A percentile compares a stretch with the other conserved stretches of the same genome.
Evolutionary conservation across 371 early-diverging fungal genomes (phyloP).

Genomic region (Apophysomyces elegans): DNA sequence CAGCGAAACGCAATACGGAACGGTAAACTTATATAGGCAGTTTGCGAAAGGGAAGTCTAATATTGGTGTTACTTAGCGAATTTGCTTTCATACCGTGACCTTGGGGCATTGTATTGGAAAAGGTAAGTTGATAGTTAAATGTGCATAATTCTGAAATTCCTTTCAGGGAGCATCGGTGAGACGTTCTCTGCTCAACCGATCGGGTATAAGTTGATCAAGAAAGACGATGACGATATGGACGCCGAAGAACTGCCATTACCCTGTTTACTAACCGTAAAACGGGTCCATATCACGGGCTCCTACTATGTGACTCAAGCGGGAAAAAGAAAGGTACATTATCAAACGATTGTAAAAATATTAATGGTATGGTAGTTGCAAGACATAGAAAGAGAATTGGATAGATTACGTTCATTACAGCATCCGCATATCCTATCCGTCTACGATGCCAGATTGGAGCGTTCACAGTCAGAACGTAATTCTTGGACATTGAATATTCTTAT

Average conservation of each 20-base stretch:
- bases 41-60: neutral
- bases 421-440: constrained; percentile 58
- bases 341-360: neutral
- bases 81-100: constrained; percentile 47
- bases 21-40: constrained; percentile 11
- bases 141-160: neutral
- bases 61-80: constrained; percentile 18
- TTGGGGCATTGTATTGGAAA: constrained; percentile 46
- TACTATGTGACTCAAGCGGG: constrained; percentile 58
- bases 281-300: constrained; percentile 39
- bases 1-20: constrained; percentile 31
- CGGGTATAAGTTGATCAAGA: constrained; percentile 31
- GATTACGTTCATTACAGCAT: constrained; percentile 57
- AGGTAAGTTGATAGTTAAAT: constrained; percentile 9
- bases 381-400: constrained; percentile 64
- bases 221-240: constrained; percentile 19
- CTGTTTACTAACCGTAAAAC: constrained; percentile 41
- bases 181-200: constrained; percentile 48
- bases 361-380: constrained; percentile 47
- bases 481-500: constrained; percentile 65
- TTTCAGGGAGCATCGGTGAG: constrained; percentile 37
- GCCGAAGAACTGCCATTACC: constrained; percentile 31
- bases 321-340: constrained; percentile 42
- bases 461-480: constrained; percentile 23
- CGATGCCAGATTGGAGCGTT: constrained; percentile 59